Evolutionary conservation across 257 asterid genomes (phyloP), one percentile per base, ranked within the genome.

Genomic region (Thymus mandschuricus): DNA sequence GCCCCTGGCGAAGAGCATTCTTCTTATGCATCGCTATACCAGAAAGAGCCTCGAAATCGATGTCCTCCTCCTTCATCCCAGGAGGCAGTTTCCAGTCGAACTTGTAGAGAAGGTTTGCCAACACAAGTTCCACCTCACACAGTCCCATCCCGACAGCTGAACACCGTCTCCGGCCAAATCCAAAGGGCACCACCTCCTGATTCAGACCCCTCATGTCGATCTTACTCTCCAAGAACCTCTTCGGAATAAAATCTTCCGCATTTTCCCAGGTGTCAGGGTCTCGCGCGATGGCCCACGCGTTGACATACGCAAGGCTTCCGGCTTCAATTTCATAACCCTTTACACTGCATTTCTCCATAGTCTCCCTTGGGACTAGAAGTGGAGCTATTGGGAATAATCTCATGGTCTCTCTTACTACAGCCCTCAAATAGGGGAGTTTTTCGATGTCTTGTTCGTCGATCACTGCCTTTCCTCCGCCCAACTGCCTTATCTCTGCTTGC

Each of bases 341-440:
- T 8, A 79, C 12, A 1, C 48, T 50, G 30, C 79, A 64, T 15
- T 71, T 69, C 10, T 70, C 40, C 9, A 27, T 48, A 12, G 82
- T 69, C 58, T 73, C 76, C 33, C 82, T 46, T 3, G 79, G 79
- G 44, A 35, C 57, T 3, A 75, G 30, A 54, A 78, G 79, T 40
- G 82, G 79, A 4, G 51, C 74, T 1, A 74, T 81, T 21, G 79
- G 76, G 38, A 68, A 62, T 10, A 80, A 11, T 50, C 79, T 58
- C 3, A 76, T n/a, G 0, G 72, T 45, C 69, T 81, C 84, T 64
- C 73, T 72, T 0, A 76, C 31, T 0, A 80, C 67, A 21, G 82
- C 85, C 34, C 43, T 76, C 8, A 76, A 34, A 59, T 80, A 80
- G 4, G 81, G 79, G 0, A 80, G 79, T 2, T 65, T 69, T 7